Base-by-base conservation (phyloP, 78 protist species). In the Cavenderia fasciculata region DNA sequence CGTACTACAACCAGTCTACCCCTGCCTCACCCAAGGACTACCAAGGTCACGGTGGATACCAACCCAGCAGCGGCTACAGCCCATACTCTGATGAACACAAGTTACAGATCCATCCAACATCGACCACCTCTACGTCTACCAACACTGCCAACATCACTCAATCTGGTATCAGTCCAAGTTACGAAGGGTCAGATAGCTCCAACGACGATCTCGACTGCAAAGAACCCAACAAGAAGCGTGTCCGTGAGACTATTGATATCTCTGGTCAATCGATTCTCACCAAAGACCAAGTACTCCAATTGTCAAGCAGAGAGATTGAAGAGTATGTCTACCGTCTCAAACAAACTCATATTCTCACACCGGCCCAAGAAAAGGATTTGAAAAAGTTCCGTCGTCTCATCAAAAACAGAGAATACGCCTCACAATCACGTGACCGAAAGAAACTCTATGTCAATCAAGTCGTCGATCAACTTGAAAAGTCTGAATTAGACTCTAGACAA, bases 391-490 rank as follows among this genome's bases (percentile, higher is more conserved):
- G 92, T 43, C 78, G 92, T 57, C 52, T 86, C 33, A 63, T 86
- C 25, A 86, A 86, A 56, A 86, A 86, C 51, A 41, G 92, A 36
- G 92, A 86, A 66, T 86, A 74, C 40, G 92, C 92, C 29, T 74
- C 85, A 54, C 92, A 86, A 52, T 86, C 92, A 27, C 78, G 92
- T 59, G 62, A 74, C 18, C 68, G 92, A 43, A 46, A 72, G 36
- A 86, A 86, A 56, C 70, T 66, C 36, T 86, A 86, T n/a, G 85
- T 86, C 16, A 82, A 86, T n/a, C 27, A 49, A 7, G 66, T 86
- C 61, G 92, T 70, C 41, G 7, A 46, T 8, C 68, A 86, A 59
- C 77, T 82, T 6, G 73, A 82, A 65, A 82, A 82, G 31, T 43
- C 77, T 11, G 68, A 82, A 41, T 23, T 51, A 31, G 89, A 82